Evolutionary conservation across 306 rosid species (phyloP).

Genomic region (Pterocarpus macrocarpus): DNA sequence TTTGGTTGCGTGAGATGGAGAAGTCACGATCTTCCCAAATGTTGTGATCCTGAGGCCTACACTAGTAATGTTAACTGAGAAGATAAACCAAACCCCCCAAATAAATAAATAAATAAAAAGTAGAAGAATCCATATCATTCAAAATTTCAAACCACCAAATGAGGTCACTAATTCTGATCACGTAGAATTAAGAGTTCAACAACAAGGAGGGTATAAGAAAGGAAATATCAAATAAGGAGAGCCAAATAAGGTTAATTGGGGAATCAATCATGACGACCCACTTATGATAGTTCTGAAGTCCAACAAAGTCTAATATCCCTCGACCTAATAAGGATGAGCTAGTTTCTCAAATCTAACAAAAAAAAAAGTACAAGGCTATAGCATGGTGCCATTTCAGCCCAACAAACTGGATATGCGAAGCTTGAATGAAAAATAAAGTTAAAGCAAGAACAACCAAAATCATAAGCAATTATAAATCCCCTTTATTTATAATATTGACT

Average conservation of each 20-base stretch:
- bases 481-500: conserved; percentile 18
- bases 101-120: conserved; percentile 4
- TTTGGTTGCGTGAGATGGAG: conserved; percentile 80
- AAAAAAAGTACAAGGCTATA: background rate
- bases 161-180: conserved; percentile 37
- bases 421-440: conserved; percentile 27
- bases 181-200: conserved; percentile 6
- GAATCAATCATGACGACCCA: background rate
- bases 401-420: conserved; percentile 11
- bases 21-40: conserved; percentile 93
- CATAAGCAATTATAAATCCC: conserved; percentile 8
- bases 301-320: conserved; percentile 30
- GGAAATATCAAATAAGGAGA: conserved; percentile 27
- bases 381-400: conserved; percentile 27
- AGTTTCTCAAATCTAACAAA: conserved; percentile 2
- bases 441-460: conserved; percentile 34
- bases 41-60: conserved; percentile 88
- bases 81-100: background rate
- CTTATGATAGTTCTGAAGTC: conserved; percentile 25
- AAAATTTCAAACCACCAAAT: conserved; percentile 36
- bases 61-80: conserved; percentile 39
- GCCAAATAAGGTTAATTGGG: conserved; percentile 24
- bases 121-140: conserved; percentile 33
- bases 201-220: conserved; percentile 15
- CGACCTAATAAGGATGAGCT: conserved; percentile 13